A percentile compares a stretch with the other conserved stretches of the same genome.
Conservation (phyloP, 164 flowering plant species). For the Chimonanthus salicifolius region DNA sequence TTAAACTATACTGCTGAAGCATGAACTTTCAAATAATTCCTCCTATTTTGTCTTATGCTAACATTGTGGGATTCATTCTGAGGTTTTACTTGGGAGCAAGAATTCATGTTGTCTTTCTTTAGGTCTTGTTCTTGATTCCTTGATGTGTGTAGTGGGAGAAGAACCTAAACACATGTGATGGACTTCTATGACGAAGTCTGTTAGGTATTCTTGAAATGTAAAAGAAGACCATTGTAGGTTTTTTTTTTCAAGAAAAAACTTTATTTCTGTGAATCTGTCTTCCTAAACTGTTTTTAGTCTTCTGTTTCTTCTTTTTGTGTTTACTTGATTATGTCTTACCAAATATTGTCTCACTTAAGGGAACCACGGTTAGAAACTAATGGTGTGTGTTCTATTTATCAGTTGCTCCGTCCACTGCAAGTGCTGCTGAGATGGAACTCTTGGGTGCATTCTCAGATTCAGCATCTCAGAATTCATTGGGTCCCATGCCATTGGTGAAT, state of each 20-base stretch:
- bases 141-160: neutral
- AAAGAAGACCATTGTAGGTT: neutral
- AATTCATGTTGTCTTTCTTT: neutral
- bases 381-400: neutral
- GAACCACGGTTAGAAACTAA: neutral
- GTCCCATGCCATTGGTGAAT: slow-evolving; percentile 46
- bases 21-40: too few relatives aligned
- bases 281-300: neutral
- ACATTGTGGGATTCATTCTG: neutral
- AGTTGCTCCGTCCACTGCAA: slow-evolving; percentile 45
- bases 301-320: too few relatives aligned
- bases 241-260: neutral
- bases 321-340: too few relatives aligned
- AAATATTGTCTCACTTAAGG: neutral
- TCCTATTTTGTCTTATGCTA: neutral
- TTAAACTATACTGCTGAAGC: neutral
- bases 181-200: neutral
- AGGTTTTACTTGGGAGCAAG: neutral
- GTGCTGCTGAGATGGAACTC: slow-evolving; percentile 59
- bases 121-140: neutral
- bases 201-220: neutral
- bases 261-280: neutral
- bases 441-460: slow-evolving; percentile 78
- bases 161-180: neutral
- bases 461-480: slow-evolving; percentile 46